A percentile compares a stretch with the other conserved stretches of the same genome.
Evolutionary conservation across 495 filamentous ascomycete genomes (phyloP).

Genomic region (Umbilicaria muhlenbergii): DNA sequence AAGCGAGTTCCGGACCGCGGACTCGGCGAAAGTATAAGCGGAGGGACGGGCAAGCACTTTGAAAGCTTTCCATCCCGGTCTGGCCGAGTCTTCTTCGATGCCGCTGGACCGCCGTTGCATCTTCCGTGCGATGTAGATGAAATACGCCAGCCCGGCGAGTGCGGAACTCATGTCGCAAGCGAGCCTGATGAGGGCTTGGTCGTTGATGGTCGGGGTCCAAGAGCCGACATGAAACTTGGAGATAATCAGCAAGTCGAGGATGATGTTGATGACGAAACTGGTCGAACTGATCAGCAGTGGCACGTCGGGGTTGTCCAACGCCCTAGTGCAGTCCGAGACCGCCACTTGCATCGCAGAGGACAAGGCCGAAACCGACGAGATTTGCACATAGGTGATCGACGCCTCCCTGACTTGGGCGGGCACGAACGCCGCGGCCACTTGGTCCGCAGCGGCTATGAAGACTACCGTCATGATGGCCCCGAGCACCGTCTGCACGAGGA

Average conservation of each 20-base stretch:
- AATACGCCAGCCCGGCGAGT: slow-evolving; percentile 42
- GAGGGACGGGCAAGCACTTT: slow-evolving; percentile 37
- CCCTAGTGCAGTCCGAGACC: slow-evolving; percentile 43
- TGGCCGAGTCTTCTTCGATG: slow-evolving; percentile 6
- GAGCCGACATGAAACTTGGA: slow-evolving; percentile 48
- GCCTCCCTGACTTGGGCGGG: slow-evolving; percentile 37
- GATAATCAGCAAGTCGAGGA: slow-evolving; percentile 54
- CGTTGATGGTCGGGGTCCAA: slow-evolving; percentile 38
- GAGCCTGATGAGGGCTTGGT: slow-evolving; percentile 47
- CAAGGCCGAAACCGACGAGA: slow-evolving; percentile 43
- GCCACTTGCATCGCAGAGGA: slow-evolving; percentile 49
- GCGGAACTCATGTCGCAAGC: slow-evolving; percentile 44
- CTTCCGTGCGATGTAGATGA: slow-evolving; percentile 27
- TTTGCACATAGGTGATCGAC: slow-evolving; percentile 49
- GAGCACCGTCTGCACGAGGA: slow-evolving; percentile 39
- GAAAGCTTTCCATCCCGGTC: slow-evolving; percentile 29
- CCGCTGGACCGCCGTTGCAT: not conserved
- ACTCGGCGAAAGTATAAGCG: slow-evolving; percentile 43
- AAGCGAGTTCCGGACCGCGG: slow-evolving; percentile 48
- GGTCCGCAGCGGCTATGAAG: slow-evolving; percentile 37
- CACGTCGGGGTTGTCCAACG: slow-evolving; percentile 58
- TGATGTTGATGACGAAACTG: slow-evolving; percentile 51
- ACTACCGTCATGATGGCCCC: slow-evolving; percentile 45
- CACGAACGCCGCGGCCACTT: slow-evolving; percentile 46
- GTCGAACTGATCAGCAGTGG: slow-evolving; percentile 50